These are phyloP conservation scores for Andrographis paniculata DNA, from an alignment of 305 asterid genomes.

Conservation along the genomic window DNA sequence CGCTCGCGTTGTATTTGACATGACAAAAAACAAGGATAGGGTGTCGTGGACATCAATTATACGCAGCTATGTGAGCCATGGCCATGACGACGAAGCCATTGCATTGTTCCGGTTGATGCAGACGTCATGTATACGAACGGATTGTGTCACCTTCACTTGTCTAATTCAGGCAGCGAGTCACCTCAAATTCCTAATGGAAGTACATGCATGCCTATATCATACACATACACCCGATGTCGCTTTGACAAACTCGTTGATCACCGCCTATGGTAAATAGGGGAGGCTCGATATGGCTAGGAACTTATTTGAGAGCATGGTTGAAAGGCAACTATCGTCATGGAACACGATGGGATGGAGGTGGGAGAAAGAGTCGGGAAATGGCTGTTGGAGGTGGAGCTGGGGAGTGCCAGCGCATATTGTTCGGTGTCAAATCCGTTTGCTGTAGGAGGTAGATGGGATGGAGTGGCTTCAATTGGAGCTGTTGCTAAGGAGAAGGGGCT, in stretches of 20 bases:
- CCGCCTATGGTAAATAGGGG: constrained; percentile 46
- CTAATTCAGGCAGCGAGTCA: too few relatives aligned
- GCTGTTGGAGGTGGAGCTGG: constrained; percentile 39
- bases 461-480: constrained; percentile 28
- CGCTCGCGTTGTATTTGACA: constrained; percentile 28
- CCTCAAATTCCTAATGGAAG: too few relatives aligned
- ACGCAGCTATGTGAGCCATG: constrained; percentile 25
- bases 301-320: constrained; percentile 32
- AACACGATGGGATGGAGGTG: constrained; percentile 40
- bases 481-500: constrained; percentile 33
- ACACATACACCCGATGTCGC: constrained; percentile 22
- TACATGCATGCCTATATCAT: constrained; percentile 27
- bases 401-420: constrained; percentile 29
- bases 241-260: constrained; percentile 37
- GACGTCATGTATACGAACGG: constrained; percentile 26
- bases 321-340: constrained; percentile 35
- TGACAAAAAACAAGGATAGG: constrained; percentile 25
- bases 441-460: constrained; percentile 47
- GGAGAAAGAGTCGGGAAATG: constrained; percentile 38
- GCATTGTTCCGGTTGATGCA: constrained; percentile 35
- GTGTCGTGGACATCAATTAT: constrained; percentile 54
- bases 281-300: constrained; percentile 22
- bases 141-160: constrained; percentile 37
- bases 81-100: constrained; percentile 31
- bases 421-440: constrained; percentile 45